Base-by-base conservation (phyloP, 768 basidiomycete genomes). In the Pleurotus giganteus region DNA sequence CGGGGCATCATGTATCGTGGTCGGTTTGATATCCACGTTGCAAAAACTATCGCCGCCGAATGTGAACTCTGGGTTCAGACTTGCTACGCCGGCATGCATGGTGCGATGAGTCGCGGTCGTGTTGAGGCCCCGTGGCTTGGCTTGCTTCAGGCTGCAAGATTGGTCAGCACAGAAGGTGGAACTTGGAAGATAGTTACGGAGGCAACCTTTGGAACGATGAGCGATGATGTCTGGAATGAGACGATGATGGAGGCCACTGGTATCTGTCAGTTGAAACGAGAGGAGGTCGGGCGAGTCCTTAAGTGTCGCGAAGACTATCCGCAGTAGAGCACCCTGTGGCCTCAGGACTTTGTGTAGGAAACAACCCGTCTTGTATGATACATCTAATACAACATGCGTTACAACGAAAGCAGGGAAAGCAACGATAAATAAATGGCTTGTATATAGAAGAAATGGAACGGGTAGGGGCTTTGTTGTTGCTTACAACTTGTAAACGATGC, bases 41-140 rank as follows among this genome's bases (percentile, higher is more conserved):
- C 87, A 4, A 78, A 75, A 56, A 71, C 73, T 19, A 77, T 96
- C 19, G 74, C 74, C 19, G 79, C 80, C 1, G 94, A 98, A 68
- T 84, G 83, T 73, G 80, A 85, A 63, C 76, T 92, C 45, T 94
- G 94, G 94, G 77, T 87, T 4, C 88, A 91, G 69, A 88, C 89
- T 5, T 90, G 85, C 56, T 80, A 82, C 24, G 69, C 73, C 19
- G 78, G 71, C 9, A 66, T 79, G 36, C 71, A 69, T 21, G 79
- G 77, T 54, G 78, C 74, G 45, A 51, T 51, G 49, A 51, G 49
- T 24, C 76, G 66, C 60, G 72, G 69, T 50, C 79, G 84, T 15
- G 78, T 87, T 1, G 87, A 88, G 64, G 80, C 79, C 0, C 90
- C 92, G 2, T 96, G 95, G 94, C 72, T 79, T 47, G 77, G 77